Conservation (phyloP, 2,329 filamentous ascomycete species). For the Colletotrichum scovillei region DNA sequence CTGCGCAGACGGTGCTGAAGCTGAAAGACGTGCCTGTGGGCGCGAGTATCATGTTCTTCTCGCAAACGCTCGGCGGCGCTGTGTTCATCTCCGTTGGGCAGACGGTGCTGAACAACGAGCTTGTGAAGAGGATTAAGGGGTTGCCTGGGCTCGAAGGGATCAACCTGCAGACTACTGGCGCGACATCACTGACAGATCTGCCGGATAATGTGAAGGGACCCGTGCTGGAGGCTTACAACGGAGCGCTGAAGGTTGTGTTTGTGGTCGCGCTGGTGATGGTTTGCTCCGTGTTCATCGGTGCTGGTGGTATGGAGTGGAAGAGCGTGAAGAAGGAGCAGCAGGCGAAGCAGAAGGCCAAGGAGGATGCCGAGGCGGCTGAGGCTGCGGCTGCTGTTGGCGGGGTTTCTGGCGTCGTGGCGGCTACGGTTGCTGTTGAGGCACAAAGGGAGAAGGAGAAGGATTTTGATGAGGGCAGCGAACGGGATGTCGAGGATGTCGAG, state of each 20-base stretch:
- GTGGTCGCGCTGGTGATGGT: slow-evolving; percentile 68
- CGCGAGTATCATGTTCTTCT: slow-evolving; percentile 56
- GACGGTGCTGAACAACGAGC: slow-evolving; percentile 56
- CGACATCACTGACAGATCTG: slow-evolving; percentile 38
- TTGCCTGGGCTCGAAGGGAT: slow-evolving; percentile 42
- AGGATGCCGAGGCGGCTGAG: slow-evolving; percentile 14
- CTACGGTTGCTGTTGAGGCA: not conserved
- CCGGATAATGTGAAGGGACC: slow-evolving; percentile 35
- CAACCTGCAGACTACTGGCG: slow-evolving; percentile 33
- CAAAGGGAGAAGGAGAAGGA: not conserved
- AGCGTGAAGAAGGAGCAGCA: slow-evolving; percentile 49
- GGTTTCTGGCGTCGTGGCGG: not conserved
- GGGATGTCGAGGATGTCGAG: not conserved
- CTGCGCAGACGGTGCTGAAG: slow-evolving; percentile 58
- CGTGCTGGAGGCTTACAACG: slow-evolving; percentile 66
- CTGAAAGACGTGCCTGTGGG: slow-evolving; percentile 54
- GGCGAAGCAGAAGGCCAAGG: slow-evolving; percentile 17
- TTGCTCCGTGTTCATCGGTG: slow-evolving; percentile 64
- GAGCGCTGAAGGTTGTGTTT: slow-evolving; percentile 68
- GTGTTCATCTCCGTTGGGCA: slow-evolving; percentile 58
- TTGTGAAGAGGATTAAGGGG: slow-evolving; percentile 46
- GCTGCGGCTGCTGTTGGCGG: not conserved
- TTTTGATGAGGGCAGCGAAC: not conserved
- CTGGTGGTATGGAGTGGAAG: slow-evolving; percentile 69
- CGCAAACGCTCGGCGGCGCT: slow-evolving; percentile 57